Evolutionary conservation across 2,329 filamentous ascomycete genomes (phyloP), one percentile per base, ranked within the genome.

Genomic region (Sporothrix phasma): DNA sequence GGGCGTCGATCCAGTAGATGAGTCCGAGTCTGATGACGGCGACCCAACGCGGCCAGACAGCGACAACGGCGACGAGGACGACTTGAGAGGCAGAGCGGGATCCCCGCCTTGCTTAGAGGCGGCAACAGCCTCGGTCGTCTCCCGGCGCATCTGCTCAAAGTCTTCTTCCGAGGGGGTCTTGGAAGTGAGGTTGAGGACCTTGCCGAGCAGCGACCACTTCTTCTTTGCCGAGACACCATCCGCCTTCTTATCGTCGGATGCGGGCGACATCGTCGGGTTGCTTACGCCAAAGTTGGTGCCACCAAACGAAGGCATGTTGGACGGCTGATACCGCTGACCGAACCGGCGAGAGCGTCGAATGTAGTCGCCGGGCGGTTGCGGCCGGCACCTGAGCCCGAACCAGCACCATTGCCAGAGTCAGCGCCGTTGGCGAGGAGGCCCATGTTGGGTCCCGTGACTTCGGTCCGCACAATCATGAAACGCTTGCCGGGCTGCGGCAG

Each of bases 401-500:
- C 34, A 13, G 43, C 7, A 22, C n/a, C 56, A 4, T n/a, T 45
- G n/a, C 39, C 63, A 13, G 22, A 43, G 15, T 19, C 22, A 7
- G 17, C 31, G 13, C 31, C 31, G 22, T 63, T 65, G 63, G 65
- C 66, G 64, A 69, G 8, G 45, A 83, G 73, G 6, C 80, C 79
- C 2, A 76, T 75, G 66, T 83, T 81, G 0, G 77, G 73, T 4
- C 73, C 69, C 51, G 76, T 77, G 24, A 81, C 71, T 66, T 96
- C 92, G 67, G 89, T 92, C 64, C 91, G 87, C 68, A 96, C 88
- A 70, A 97, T 96, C 74, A 96, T 84, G 66, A 97, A 89, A 66
- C 89, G 84, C 71, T 93, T 90, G 54, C 89, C 88, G 1, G 92
- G 90, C 2, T 91, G 90, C 5, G 92, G 92, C 65, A 88, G 87